Base-by-base conservation (phyloP, 768 basidiomycete genomes). In the Flagelloscypha sp. region DNA sequence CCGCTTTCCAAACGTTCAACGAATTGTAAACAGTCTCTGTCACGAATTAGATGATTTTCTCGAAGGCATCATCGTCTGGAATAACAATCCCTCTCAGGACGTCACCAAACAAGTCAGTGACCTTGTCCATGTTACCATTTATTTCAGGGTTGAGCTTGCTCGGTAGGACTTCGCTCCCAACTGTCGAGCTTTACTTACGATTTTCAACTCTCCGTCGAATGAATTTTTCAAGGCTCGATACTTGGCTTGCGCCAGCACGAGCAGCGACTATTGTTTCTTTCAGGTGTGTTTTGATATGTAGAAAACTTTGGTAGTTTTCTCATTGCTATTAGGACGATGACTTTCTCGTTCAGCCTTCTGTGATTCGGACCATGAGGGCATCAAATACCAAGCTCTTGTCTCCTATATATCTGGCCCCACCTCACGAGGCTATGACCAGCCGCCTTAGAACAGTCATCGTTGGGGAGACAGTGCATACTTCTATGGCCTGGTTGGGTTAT, bases 401-500 rank as follows among this genome's bases (percentile, higher is more conserved):
- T 8, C 48, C 55, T 8, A 68, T 82, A 22, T 66, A 75, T 46
- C 59, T 81, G 10, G 64, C 77, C 32, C 79, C 80, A 2, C 59
- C 77, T 3, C 68, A 77, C 35, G 79, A 83, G 38, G 68, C 71
- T 50, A 58, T 82, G 4, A 70, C 72, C 5, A 73, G 66, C 33
- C 55, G 63, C 28, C 53, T 79, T 16, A 67, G 72, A 25, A 66
- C 62, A 2, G 57, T 70, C 11, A 44, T 57, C 31, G 49, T 63
- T 13, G 44, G 49, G 3, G 31, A 61, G 9, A 42, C 45, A 11
- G 50, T 77, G 19, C 67, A 75, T 43, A 72, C 75, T 2, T 59
- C 74, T 2, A 74, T 79, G 44, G 73, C 77, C 0, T 84, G 79
- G 78, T 54, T 83, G 6, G 77, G 80, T 8, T 62, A 84, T 48